Percentiles rank a stretch among this genome's conserved stretches.
These are phyloP conservation scores for Aspergillus baeticus DNA, from an alignment of 495 filamentous ascomycete genomes.

Conservation along the genomic window DNA sequence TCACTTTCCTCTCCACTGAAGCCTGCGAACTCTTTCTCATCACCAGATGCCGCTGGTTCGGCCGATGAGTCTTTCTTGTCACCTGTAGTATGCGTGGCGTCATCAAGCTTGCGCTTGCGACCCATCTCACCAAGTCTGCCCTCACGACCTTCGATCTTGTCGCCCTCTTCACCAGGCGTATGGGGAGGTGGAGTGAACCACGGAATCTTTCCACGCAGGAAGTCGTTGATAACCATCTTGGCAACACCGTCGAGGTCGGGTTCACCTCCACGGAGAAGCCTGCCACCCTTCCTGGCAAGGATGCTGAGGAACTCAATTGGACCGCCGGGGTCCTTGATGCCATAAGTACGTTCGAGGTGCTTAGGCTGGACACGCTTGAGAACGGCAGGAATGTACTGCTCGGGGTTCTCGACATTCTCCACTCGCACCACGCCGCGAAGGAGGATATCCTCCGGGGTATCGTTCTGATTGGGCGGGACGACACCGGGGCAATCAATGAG, in stretches of 20 bases:
- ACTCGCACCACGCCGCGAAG: slow-evolving; percentile 88
- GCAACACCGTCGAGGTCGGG: slow-evolving; percentile 90
- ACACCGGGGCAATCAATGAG: slow-evolving; percentile 97
- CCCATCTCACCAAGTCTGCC: slow-evolving; percentile 65
- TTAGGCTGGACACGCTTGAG: slow-evolving; percentile 75
- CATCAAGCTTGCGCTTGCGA: slow-evolving; percentile 53
- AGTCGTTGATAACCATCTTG: slow-evolving; percentile 95
- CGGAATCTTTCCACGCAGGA: slow-evolving; percentile 88
- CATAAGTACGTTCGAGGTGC: slow-evolving; percentile 91
- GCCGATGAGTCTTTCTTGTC: slow-evolving; percentile 21
- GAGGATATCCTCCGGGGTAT: slow-evolving; percentile 85
- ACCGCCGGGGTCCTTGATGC: slow-evolving; percentile 65
- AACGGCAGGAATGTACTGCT: slow-evolving; percentile 89
- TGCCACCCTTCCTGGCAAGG: slow-evolving; percentile 82
- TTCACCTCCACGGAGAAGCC: slow-evolving; percentile 85
- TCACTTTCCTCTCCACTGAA: slow-evolving; percentile 34
- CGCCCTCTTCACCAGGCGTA: slow-evolving; percentile 50
- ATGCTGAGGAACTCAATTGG: slow-evolving; percentile 82
- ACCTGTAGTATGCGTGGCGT: slow-evolving; percentile 32
- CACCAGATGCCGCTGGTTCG: slow-evolving; percentile 25
- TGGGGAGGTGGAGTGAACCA: slow-evolving; percentile 88
- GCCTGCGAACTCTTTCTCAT: slow-evolving; percentile 40
- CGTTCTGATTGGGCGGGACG: slow-evolving; percentile 79
- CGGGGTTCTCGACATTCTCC: slow-evolving; percentile 92
- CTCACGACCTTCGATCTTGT: slow-evolving; percentile 56